Conservation (phyloP, 225 moss, liverwort and hornwort genomes). For the Bryoerythrophyllum caledonicum region DNA sequence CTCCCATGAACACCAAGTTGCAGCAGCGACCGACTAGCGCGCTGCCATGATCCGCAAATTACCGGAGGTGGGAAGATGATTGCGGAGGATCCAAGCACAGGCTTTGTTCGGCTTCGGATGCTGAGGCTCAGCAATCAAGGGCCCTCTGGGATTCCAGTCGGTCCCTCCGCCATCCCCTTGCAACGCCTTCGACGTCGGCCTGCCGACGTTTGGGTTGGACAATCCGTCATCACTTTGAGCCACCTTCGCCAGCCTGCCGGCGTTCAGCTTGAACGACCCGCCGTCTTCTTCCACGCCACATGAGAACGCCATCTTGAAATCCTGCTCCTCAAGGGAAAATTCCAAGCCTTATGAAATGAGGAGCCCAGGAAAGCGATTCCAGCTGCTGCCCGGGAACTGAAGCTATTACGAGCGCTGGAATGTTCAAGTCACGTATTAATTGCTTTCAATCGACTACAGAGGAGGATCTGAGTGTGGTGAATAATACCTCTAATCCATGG, state of each 20-base stretch:
- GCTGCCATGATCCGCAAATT: not conserved
- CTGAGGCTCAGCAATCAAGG: not conserved
- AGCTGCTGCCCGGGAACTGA: not conserved
- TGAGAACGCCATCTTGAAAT: not conserved
- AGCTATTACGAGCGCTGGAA: not conserved
- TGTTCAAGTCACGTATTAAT: not conserved
- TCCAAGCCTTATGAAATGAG: not conserved
- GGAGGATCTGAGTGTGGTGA: not conserved
- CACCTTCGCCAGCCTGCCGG: not conserved
- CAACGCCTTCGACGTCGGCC: too few relatives aligned
- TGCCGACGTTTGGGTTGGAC: too few relatives aligned
- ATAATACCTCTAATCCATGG: not conserved
- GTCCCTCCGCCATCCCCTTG: not conserved
- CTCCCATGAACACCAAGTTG: too few relatives aligned
- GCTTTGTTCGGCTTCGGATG: not conserved
- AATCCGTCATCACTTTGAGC: conserved; percentile 9
- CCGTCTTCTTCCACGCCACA: not conserved
- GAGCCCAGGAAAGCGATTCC: too few relatives aligned
- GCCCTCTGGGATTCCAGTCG: conserved; percentile 17
- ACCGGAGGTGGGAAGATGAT: not conserved
- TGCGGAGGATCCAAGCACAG: not conserved
- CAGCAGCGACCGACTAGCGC: too few relatives aligned
- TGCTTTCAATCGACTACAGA: not conserved
- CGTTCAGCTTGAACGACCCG: not conserved
- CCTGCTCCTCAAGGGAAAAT: not conserved